These are phyloP conservation scores for Jaltomata sinuosa DNA, from an alignment of 257 asterid genomes.

Conservation along the genomic window DNA sequence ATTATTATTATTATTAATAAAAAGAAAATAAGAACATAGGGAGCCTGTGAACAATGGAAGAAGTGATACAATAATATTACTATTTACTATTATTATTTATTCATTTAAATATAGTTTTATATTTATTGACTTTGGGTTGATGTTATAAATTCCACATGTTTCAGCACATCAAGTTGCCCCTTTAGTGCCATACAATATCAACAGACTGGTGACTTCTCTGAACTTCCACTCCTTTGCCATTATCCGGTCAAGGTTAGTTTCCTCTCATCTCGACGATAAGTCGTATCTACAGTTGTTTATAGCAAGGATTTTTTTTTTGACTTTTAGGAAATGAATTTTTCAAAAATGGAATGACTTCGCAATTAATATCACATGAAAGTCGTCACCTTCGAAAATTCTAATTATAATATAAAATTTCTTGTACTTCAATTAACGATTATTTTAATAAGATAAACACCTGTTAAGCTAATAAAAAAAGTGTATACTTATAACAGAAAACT, in stretches of 20 bases:
- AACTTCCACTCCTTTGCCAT: slow-evolving; percentile 84
- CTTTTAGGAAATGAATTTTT: accelerated
- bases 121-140: neutral
- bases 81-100: too few relatives aligned
- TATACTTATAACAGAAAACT: neutral
- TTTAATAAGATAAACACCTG: neutral
- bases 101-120: neutral
- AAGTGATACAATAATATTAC: neutral
- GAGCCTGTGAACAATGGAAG: neutral
- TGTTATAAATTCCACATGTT: neutral
- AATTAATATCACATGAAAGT: neutral
- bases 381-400: neutral
- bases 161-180: slow-evolving; percentile 43
- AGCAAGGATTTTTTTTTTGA: neutral
- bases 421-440: neutral
- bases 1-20: neutral
- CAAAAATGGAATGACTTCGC: neutral
- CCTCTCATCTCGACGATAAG: neutral
- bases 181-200: slow-evolving; percentile 22
- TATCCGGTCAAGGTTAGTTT: slow-evolving; percentile 52
- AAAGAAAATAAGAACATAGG: neutral
- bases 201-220: slow-evolving; percentile 67
- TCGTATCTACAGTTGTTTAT: neutral
- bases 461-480: neutral
- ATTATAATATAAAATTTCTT: neutral